Evolutionary conservation across 2,329 filamentous ascomycete species (phyloP).

Genomic region (Hypoxylon sp.): DNA sequence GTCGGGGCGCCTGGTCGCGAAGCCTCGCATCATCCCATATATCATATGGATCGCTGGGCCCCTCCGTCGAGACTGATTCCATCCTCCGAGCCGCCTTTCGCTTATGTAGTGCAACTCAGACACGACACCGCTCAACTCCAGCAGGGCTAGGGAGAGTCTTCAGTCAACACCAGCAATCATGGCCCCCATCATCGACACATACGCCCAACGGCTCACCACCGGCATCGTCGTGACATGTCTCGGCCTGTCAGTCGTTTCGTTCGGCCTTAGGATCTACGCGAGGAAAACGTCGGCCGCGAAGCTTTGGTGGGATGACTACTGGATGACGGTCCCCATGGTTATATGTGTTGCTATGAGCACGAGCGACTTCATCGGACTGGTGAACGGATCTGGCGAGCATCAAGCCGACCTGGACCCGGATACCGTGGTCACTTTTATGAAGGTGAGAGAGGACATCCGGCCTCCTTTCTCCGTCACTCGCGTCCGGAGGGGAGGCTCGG

Average conservation of each 20-base stretch:
- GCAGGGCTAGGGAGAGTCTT: conserved; percentile 5
- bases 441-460: conserved; percentile 27
- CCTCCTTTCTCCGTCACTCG: not conserved
- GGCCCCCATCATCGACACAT: conserved; percentile 26
- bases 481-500: no score
- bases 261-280: conserved; percentile 40
- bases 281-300: conserved; percentile 37
- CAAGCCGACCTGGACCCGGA: conserved; percentile 32
- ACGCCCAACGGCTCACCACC: conserved; percentile 41
- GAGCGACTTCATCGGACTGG: conserved; percentile 38
- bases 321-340: conserved; percentile 42
- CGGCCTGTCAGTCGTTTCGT: conserved; percentile 37
- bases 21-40: not conserved
- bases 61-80: not conserved
- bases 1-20: not conserved
- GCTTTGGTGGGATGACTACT: conserved; percentile 44
- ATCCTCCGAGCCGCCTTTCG: conserved; percentile 2
- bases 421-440: conserved; percentile 35
- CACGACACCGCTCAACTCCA: not conserved
- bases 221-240: conserved; percentile 42
- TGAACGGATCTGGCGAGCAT: conserved; percentile 39
- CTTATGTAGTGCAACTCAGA: conserved; percentile 5
- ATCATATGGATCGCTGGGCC: not conserved
- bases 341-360: conserved; percentile 38
- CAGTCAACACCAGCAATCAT: conserved; percentile 21